phyloP scores from a whole-genome alignment of 2,329 filamentous ascomycete genomes.

The Pyricularia sp. region DNA sequence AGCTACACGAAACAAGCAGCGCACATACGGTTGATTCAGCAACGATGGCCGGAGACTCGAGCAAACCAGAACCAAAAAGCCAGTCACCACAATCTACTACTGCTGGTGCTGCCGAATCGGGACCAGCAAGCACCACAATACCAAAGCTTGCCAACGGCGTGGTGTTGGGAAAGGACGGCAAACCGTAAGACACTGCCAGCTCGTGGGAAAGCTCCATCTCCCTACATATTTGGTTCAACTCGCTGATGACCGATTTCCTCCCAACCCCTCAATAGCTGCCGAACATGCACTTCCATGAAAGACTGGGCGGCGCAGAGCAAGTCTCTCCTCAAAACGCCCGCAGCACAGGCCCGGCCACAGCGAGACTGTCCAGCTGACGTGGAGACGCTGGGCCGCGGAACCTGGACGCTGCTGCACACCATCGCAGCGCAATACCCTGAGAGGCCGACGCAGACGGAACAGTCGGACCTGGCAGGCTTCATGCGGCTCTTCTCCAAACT shows the following conservation, averaged over 20 bases:
- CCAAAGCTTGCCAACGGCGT: conserved; percentile 53
- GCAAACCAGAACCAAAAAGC: neutral
- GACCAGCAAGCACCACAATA: neutral
- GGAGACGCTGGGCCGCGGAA: conserved; percentile 72
- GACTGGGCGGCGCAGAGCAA: conserved; percentile 48
- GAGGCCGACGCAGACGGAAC: conserved; percentile 55
- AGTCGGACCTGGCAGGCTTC: conserved; percentile 70
- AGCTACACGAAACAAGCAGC: neutral
- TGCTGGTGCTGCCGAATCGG: neutral
- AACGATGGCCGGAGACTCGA: conserved; percentile 3
- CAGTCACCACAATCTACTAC: neutral
- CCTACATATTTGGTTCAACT: neutral
- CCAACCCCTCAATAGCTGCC: conserved; percentile 42
- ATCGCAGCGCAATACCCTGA: conserved; percentile 82
- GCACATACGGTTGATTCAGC: neutral
- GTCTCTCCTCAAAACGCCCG: conserved; percentile 25
- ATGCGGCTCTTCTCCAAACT: conserved; percentile 72
- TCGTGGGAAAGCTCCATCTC: neutral
- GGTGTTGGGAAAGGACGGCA: conserved; percentile 70
- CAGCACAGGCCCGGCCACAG: conserved; percentile 18
- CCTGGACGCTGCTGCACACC: conserved; percentile 90
- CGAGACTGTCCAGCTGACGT: conserved; percentile 84
- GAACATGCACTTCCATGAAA: conserved; percentile 60
- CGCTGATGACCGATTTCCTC: neutral
- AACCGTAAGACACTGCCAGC: conserved; percentile 52